Conservation (phyloP, 768 basidiomycete genomes). For the Pleurotus citrinopileatus region DNA sequence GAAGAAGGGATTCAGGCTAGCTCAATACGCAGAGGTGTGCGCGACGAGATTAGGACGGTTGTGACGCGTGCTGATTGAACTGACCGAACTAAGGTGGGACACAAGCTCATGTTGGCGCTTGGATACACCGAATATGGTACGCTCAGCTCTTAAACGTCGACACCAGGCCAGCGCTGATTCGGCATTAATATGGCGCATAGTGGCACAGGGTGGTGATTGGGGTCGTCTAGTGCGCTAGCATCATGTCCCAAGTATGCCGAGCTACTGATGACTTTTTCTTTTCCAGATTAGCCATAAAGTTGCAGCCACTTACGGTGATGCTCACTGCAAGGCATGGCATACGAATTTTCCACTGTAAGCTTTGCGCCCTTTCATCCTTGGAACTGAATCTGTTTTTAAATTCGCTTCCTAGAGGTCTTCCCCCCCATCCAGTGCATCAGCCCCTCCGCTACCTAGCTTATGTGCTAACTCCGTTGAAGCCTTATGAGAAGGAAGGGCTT, state of each 20-base stretch:
- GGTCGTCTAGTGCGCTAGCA: slow-evolving; percentile 15
- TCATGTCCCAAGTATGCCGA: not conserved
- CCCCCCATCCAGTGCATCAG: slow-evolving; percentile 19
- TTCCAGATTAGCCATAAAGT: slow-evolving; percentile 32
- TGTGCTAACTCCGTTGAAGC: slow-evolving; percentile 24
- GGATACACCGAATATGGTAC: slow-evolving; percentile 47
- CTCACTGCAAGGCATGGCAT: slow-evolving; percentile 44
- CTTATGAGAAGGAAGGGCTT: slow-evolving; percentile 31
- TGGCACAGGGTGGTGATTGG: slow-evolving; percentile 39
- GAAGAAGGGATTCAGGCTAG: slow-evolving; percentile 44
- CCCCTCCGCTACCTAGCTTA: slow-evolving; percentile 24
- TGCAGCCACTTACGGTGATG: slow-evolving; percentile 32
- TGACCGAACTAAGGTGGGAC: slow-evolving; percentile 28
- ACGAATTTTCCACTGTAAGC: slow-evolving; percentile 38
- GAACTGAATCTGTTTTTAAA: not conserved
- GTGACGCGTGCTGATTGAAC: too few relatives aligned
- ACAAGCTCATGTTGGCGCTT: slow-evolving; percentile 47
- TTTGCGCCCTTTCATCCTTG: too few relatives aligned
- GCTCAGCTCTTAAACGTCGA: slow-evolving; percentile 1
- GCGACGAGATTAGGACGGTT: not conserved
- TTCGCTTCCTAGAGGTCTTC: slow-evolving; percentile 11
- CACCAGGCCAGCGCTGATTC: too few relatives aligned
- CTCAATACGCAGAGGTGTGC: slow-evolving; percentile 49
- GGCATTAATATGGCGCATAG: slow-evolving; percentile 27
- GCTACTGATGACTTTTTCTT: not conserved